Evolutionary conservation across 306 rosid genomes (phyloP).

Genomic region (Castanospermum australe): DNA sequence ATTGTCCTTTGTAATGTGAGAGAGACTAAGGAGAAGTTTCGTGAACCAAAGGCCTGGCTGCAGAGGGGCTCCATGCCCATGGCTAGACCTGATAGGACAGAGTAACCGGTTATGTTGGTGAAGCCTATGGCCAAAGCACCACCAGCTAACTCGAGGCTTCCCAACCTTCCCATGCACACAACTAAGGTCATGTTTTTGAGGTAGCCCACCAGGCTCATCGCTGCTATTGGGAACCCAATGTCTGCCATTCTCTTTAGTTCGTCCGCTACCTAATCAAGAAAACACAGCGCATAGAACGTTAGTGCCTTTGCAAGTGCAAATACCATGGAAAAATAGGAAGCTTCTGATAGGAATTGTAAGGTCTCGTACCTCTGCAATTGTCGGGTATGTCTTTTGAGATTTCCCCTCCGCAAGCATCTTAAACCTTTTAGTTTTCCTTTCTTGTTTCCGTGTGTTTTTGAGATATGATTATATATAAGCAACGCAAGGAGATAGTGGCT

Average conservation of each 20-base stretch:
- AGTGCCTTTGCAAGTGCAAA: not conserved
- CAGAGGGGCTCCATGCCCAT: conserved; percentile 78
- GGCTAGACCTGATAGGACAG: conserved; percentile 69
- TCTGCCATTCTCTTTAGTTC: conserved; percentile 57
- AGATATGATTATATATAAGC: conserved; percentile 14
- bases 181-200: conserved; percentile 65
- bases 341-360: not conserved
- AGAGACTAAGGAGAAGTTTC: conserved; percentile 46
- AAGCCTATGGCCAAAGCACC: conserved; percentile 71
- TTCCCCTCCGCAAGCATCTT: conserved; percentile 16
- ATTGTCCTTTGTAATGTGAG: conserved; percentile 64
- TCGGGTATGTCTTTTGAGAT: conserved; percentile 29
- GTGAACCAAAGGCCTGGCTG: conserved; percentile 64
- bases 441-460: conserved; percentile 11
- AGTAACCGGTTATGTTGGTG: conserved; percentile 79
- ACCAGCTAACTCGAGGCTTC: conserved; percentile 67
- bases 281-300: not conserved
- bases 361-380: conserved; percentile 29
- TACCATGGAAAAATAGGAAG: not conserved
- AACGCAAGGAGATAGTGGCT: not conserved
- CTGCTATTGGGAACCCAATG: conserved; percentile 65
- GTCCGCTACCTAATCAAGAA: conserved; percentile 46
- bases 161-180: conserved; percentile 72
- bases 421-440: not conserved
- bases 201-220: conserved; percentile 62